A percentile compares a stretch with the other conserved stretches of the same genome.
Conservation (phyloP, 306 rosid genomes). For the Canavalia gladiata region DNA sequence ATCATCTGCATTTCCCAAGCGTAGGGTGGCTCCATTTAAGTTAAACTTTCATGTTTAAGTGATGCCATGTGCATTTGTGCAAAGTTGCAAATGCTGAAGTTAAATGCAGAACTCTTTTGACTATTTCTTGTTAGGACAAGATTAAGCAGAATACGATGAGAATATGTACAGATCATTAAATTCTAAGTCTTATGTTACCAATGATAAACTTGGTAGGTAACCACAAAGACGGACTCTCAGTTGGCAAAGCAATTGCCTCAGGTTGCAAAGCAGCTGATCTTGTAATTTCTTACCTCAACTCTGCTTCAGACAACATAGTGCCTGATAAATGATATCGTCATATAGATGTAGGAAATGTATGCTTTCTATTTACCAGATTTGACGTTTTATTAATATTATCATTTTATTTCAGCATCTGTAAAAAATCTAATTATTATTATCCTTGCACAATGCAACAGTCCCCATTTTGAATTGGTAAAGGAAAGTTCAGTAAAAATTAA, state of each 20-base stretch:
- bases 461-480: slow-evolving; percentile 37
- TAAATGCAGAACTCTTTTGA: background rate
- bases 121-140: background rate
- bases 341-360: slow-evolving; percentile 31
- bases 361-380: slow-evolving; percentile 32
- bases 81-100: slow-evolving; percentile 23
- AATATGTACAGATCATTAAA: slow-evolving; percentile 12
- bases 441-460: slow-evolving; percentile 10
- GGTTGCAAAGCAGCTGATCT: slow-evolving; percentile 96
- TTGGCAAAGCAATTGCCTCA: slow-evolving; percentile 84
- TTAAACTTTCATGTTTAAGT: background rate
- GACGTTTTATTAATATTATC: background rate
- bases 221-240: slow-evolving; percentile 86
- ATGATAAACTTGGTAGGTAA: slow-evolving; percentile 64
- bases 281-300: slow-evolving; percentile 79
- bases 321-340: slow-evolving; percentile 40
- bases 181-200: slow-evolving; percentile 16
- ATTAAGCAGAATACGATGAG: slow-evolving; percentile 4
- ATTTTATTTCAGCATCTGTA: slow-evolving; percentile 29
- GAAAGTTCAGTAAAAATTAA: slow-evolving; percentile 6
- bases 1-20: background rate
- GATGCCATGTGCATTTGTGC: slow-evolving; percentile 6
- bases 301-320: slow-evolving; percentile 56
- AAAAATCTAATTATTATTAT: slow-evolving; percentile 32
- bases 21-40: background rate